These are phyloP conservation scores for Dactylella cylindrospora DNA, from an alignment of 2,329 filamentous ascomycete genomes.

Conservation along the genomic window DNA sequence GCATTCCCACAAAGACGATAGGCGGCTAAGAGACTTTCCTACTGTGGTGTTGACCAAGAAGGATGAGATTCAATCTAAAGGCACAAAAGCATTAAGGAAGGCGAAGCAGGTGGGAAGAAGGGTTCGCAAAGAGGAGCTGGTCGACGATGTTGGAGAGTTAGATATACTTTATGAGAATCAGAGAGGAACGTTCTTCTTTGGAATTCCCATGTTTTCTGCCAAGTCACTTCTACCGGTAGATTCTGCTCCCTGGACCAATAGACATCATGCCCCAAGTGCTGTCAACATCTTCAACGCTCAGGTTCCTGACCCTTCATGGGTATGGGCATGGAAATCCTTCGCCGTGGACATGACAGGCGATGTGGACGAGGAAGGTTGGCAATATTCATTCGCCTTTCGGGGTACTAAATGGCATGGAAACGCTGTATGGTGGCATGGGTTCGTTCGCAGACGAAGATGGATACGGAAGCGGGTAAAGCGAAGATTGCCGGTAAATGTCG, in stretches of 20 bases:
- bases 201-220: slow-evolving; percentile 82
- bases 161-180: slow-evolving; percentile 97
- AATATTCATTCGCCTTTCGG: slow-evolving; percentile 87
- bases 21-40: slow-evolving; percentile 16
- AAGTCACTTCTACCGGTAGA: slow-evolving; percentile 84
- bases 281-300: slow-evolving; percentile 82
- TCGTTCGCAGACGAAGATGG: slow-evolving; percentile 88
- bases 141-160: slow-evolving; percentile 57
- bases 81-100: slow-evolving; percentile 21
- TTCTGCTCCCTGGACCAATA: slow-evolving; percentile 81
- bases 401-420: slow-evolving; percentile 82
- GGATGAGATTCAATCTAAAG: slow-evolving; percentile 30
- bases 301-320: slow-evolving; percentile 91
- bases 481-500: slow-evolving; percentile 51
- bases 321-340: slow-evolving; percentile 75
- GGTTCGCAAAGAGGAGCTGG: slow-evolving; percentile 42
- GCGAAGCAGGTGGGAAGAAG: slow-evolving; percentile 23
- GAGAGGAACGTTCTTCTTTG: slow-evolving; percentile 84
- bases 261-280: slow-evolving; percentile 59
- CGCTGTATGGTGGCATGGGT: slow-evolving; percentile 89
- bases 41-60: slow-evolving; percentile 34
- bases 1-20: slow-evolving; percentile 17
- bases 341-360: slow-evolving; percentile 77
- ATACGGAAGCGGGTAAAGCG: slow-evolving; percentile 74
- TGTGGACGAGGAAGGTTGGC: slow-evolving; percentile 89